Evolutionary conservation across 2,329 filamentous ascomycete species (phyloP), one percentile per base, ranked within the genome.

Genomic region (Monilinia laxa): DNA sequence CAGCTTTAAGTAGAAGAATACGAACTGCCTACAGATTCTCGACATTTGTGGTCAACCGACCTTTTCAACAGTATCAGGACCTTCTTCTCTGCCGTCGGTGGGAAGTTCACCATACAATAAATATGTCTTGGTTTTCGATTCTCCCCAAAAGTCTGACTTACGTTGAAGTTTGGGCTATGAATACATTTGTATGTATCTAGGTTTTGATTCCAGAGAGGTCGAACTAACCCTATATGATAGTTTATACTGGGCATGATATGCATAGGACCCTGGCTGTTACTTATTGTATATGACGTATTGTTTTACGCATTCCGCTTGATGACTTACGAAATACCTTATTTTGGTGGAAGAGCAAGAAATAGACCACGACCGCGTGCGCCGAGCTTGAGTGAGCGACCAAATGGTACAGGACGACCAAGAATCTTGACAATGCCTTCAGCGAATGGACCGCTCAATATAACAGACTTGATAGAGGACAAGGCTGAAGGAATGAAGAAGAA

Each of bases 61-160:
- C 18, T n/a, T 25, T 38, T 51, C n/a, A 25, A 20, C 20, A 9
- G 4, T n/a, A 25, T 12, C 28, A 11, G 28, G 28, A 25, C 0
- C 18, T 25, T 7, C 25, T n/a, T n/a, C 18, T 25, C 23, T 23
- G 18, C 14, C 14, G 10, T 51, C 35, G 12, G 4, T 60, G 14
- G 14, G 28, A 51, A 23, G 11, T 31, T 20, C 18, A 2, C 25
- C 28, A 51, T 23, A n/a, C n/a, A 55, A 52, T 11, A 90, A 55
- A 52, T 11, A 90, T 90, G 88, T 83, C 84, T 55, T 83, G 85
- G 80, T 86, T 87, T 70, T 90, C 87, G 2, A 83, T 90, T 67
- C 82, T 90, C 45, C 88, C 88, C 1, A 79, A 82, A 23, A 79
- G 82, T 66, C 79, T 89, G 64, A 82, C 80, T 53, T 79, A 80